Conservation (phyloP, 768 basidiomycete species). For the Clitopilus passeckerianus region DNA sequence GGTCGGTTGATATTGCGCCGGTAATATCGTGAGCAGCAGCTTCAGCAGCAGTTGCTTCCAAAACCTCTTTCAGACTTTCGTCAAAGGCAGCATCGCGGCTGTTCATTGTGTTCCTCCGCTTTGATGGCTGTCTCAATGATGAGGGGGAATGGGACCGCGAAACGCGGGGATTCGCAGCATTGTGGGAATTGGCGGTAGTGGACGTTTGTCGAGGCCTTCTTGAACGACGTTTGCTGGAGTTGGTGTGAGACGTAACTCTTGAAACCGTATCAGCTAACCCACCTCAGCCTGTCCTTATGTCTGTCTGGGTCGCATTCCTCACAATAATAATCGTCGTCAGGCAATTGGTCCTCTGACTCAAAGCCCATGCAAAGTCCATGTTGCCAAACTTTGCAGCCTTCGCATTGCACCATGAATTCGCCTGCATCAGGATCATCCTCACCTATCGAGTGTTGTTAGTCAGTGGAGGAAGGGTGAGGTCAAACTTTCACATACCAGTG, state of each 20-base stretch:
- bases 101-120: constrained; percentile 96
- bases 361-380: constrained; percentile 96
- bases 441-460: constrained; percentile 25
- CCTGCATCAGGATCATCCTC: constrained; percentile 81
- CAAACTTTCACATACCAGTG: constrained; percentile 47
- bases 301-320: constrained; percentile 88
- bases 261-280: constrained; percentile 2
- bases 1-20: constrained; percentile 24
- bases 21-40: constrained; percentile 47
- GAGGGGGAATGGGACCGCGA: constrained; percentile 76
- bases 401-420: constrained; percentile 97
- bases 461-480: constrained; percentile 15
- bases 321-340: constrained; percentile 85
- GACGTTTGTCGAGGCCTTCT: constrained; percentile 63
- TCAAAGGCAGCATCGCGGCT: constrained; percentile 93
- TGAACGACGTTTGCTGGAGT: constrained; percentile 48
- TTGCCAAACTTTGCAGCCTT: constrained; percentile 97
- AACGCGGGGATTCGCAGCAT: constrained; percentile 44
- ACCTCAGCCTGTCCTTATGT: constrained; percentile 82
- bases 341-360: constrained; percentile 68
- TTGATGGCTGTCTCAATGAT: constrained; percentile 59
- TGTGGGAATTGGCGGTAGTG: constrained; percentile 52
- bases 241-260: constrained; percentile 6
- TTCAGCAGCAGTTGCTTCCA: constrained; percentile 70
- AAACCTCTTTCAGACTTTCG: constrained; percentile 75